Evolutionary conservation across 2,329 filamentous ascomycete species (phyloP).

Genomic region (Rhynchosporium agropyri): DNA sequence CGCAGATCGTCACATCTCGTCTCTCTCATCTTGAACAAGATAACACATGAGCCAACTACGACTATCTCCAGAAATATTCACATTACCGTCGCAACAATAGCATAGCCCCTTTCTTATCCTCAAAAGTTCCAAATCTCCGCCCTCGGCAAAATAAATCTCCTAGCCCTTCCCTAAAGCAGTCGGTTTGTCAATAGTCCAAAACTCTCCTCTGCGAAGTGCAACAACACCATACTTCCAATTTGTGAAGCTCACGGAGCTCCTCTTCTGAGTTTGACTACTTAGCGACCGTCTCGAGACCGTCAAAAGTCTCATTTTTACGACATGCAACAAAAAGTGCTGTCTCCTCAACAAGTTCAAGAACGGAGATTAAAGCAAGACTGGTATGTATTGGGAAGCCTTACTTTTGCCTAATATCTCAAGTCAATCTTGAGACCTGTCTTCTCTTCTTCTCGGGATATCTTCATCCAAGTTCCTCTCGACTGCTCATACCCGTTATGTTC

Average conservation of each 20-base stretch:
- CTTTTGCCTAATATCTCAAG: too few relatives aligned
- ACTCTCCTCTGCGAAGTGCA: constrained; percentile 1
- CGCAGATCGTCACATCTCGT: too few relatives aligned
- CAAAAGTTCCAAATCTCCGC: not conserved
- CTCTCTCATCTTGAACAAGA: too few relatives aligned
- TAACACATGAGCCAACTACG: too few relatives aligned
- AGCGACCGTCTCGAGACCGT: not conserved
- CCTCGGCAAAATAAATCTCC: not conserved
- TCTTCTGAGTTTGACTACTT: not conserved
- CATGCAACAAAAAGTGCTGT: constrained; percentile 1
- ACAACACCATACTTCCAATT: not conserved
- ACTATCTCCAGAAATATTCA: too few relatives aligned
- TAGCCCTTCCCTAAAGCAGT: not conserved
- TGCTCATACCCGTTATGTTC: too few relatives aligned
- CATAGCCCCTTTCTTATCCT: not conserved
- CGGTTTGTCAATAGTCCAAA: not conserved
- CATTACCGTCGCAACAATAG: not conserved
- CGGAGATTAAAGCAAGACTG: too few relatives aligned
- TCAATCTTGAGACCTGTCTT: too few relatives aligned
- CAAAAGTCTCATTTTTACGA: constrained; percentile 9
- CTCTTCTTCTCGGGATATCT: too few relatives aligned
- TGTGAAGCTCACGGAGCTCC: not conserved
- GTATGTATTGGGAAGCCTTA: too few relatives aligned
- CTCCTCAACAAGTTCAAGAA: not conserved
- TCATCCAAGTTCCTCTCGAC: too few relatives aligned